A percentile compares a stretch with the other conserved stretches of the same genome.
These are phyloP conservation scores for Aspergillus melleus DNA, from an alignment of 2,329 filamentous ascomycete species.

Conservation along the genomic window DNA sequence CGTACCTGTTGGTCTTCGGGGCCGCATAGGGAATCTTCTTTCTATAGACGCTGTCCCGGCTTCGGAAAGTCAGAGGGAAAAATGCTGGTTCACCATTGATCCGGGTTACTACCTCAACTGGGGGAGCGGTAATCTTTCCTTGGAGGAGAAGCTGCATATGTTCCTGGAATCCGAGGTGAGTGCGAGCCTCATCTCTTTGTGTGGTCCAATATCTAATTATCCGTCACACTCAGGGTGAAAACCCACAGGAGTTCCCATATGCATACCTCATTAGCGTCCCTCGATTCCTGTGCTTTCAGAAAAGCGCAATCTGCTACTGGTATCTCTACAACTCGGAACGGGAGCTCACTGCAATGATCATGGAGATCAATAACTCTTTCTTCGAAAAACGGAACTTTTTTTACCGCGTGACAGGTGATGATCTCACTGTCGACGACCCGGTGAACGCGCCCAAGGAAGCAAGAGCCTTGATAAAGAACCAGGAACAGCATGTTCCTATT, in stretches of 20 bases:
- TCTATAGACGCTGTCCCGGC: conserved; percentile 10
- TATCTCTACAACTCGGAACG: conserved; percentile 9
- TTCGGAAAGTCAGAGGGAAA: background rate
- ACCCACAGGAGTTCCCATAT: conserved; percentile 10
- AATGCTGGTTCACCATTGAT: conserved; percentile 11
- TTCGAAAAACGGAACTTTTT: conserved; percentile 13
- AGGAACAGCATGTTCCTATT: background rate
- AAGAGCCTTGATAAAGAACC: background rate
- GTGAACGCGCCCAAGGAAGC: background rate
- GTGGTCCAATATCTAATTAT: background rate
- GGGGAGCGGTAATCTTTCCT: background rate
- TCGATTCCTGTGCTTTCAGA: conserved; percentile 11
- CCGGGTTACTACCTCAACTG: conserved; percentile 3
- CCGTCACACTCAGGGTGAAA: conserved; percentile 7
- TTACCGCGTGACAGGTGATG: background rate
- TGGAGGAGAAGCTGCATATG: conserved; percentile 7
- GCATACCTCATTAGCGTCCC: conserved; percentile 11
- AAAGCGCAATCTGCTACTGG: conserved; percentile 8
- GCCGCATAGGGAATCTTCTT: conserved; percentile 12
- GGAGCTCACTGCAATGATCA: conserved; percentile 7
- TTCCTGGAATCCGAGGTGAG: conserved; percentile 11
- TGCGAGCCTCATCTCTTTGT: background rate
- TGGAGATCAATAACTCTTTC: conserved; percentile 17
- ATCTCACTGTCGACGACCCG: background rate
- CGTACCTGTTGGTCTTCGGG: conserved; percentile 16